Evolutionary conservation across 192 early-diverging fungal species (phyloP), one percentile per base, ranked within the genome.

Genomic region (Haplosporangium gracile): DNA sequence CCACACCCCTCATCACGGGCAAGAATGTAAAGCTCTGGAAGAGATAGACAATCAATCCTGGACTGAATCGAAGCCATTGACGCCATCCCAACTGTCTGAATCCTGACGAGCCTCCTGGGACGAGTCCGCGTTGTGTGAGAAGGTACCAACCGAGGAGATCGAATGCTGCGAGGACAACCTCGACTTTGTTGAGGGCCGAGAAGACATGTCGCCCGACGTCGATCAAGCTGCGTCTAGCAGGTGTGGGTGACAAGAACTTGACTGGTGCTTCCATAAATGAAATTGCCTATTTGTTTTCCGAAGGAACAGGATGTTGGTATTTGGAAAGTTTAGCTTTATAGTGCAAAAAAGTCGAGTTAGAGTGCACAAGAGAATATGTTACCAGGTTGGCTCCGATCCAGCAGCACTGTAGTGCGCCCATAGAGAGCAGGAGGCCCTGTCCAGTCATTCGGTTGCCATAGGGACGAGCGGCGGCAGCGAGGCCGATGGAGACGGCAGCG

Each of bases 191-290:
- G 38, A 88, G 26, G 2, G 87, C 87, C 1, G 87, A 88, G 70
- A 88, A 88, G 10, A 88, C 87, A 74, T 88, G 87, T 6, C 87
- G 87, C 4, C 87, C 87, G 0, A 88, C 87, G 36, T 88, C 87
- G 9, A 88, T 68, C 36, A 79, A 43, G 20, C 55, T 68, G 18
- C 79, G 73, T 29, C 78, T 78, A 2, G 82, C 72, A 0, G 82
- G 81, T 53, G 82, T 55, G 8, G 87, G 87, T 3, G 87, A 74
- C 10, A 81, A 40, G 72, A 88, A 88, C 78, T 88, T 88, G 42
- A 88, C 78, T 22, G 87, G 87, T 38, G 87, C 79, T 36, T 88
- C 87, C 26, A 88, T 24, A 38, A 84, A 88, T 20, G 81, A 82
- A 39, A 88, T 88, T 11, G 87, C 82, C 84, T 80, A 80, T 70